Base-by-base conservation (phyloP, 495 filamentous ascomycete genomes). In the Lasiosphaeris hirsuta region DNA sequence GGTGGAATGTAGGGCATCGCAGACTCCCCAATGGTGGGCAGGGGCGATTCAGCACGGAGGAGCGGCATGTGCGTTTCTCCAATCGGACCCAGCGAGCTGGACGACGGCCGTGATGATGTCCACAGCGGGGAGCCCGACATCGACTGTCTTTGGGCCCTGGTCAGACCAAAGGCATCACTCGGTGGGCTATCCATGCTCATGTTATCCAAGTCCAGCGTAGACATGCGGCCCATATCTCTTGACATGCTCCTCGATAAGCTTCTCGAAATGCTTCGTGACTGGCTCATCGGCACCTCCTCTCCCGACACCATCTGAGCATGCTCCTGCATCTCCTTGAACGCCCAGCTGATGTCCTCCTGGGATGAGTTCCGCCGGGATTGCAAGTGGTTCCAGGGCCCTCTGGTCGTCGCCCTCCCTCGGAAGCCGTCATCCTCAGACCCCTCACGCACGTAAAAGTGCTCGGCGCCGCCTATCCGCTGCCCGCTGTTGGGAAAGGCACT, bases 381-480 rank as follows among this genome's bases (percentile, higher is more conserved):
- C 56, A 58, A 49, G 65, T 38, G 64, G 59, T 47, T 69, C 71
- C 65, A 70, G 37, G 62, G 72, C 19, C 51, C 75, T 60, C 60
- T 71, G 62, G 54, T 74, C 63, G 53, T 64, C 37, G 63, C 64
- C 39, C 64, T 65, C 19, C 55, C 73, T 43, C 61, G 60, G 2
- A 63, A 60, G 38, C 59, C 60, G 54, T 78, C 73, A 41, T 75
- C 71, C 46, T 81, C 73, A 43, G 77, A 80, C 37, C 75, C 73
- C 47, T 83, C 80, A 17, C 79, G 71, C 41, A 78, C 78, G 62
- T 81, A 75, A 61, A 81, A 83, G 62, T 83, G 67, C 58, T 81
- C 78, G 30, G 82, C 78, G 35, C 77, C 79, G 33, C 75, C 72
- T 62, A 73, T 73, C 51, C 71, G 71, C 38, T 71, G 62, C 17